Conservation (phyloP, 768 basidiomycete species). For the Scleroderma bovista region DNA sequence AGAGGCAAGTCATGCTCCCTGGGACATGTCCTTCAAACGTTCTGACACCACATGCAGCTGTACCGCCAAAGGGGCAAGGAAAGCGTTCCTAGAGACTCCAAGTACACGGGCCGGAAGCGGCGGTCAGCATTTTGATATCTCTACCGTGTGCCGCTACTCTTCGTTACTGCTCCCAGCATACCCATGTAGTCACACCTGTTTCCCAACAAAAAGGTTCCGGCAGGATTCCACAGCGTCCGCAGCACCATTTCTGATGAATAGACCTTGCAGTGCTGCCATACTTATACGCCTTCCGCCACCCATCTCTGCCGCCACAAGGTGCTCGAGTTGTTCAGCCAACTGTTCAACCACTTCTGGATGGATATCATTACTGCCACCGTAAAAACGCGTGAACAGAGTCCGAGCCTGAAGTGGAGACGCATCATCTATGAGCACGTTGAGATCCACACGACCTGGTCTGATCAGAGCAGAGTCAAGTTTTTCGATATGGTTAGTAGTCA, state of each 20-base stretch:
- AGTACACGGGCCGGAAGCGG: constrained; percentile 90
- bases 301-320: constrained; percentile 50
- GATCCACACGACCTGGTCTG: constrained; percentile 91
- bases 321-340: constrained; percentile 49
- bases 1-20: constrained; percentile 52
- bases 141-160: constrained; percentile 7
- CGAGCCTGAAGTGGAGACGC: constrained; percentile 77
- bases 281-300: constrained; percentile 58
- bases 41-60: constrained; percentile 38
- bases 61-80: constrained; percentile 85
- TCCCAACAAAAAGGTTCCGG: constrained; percentile 35
- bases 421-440: constrained; percentile 79
- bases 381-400: constrained; percentile 79
- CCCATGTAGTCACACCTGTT: constrained; percentile 27
- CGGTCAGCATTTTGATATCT: constrained; percentile 63
- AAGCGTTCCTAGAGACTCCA: constrained; percentile 77
- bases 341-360: constrained; percentile 33
- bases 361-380: constrained; percentile 44
- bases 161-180: no score
- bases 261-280: constrained; percentile 95
- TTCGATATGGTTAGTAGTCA: constrained; percentile 97
- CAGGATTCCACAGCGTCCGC: constrained; percentile 49
- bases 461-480: constrained; percentile 91
- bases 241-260: constrained; percentile 77
- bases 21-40: neutral